Conservation (phyloP, 495 filamentous ascomycete genomes). For the Chaetomium cochliodes region DNA sequence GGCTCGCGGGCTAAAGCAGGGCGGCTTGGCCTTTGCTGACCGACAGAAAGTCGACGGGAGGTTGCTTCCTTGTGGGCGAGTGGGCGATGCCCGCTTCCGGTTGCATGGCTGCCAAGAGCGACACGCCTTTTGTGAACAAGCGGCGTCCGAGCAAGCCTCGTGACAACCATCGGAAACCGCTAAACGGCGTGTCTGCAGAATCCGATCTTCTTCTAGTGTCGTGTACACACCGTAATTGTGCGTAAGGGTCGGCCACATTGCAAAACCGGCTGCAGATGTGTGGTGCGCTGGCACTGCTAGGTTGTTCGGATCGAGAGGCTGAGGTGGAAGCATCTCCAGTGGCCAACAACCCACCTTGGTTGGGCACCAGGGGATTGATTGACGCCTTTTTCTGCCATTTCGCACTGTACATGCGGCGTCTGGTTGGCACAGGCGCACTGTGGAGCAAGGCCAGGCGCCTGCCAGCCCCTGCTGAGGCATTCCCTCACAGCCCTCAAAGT, state of each 20-base stretch:
- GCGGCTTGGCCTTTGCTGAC: neutral
- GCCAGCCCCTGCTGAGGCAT: constrained; percentile 10
- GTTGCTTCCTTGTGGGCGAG: neutral
- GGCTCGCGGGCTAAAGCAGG: neutral
- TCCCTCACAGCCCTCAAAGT: constrained; percentile 7
- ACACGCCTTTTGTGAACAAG: neutral
- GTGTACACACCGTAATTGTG: neutral
- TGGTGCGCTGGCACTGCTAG: constrained; percentile 18
- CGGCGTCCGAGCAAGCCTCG: neutral
- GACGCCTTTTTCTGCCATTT: constrained; percentile 2
- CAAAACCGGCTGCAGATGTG: neutral
- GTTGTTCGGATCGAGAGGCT: constrained; percentile 11
- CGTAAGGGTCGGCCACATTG: neutral
- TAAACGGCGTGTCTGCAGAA: constrained; percentile 12
- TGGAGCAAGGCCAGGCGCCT: constrained; percentile 18
- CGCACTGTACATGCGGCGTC: constrained; percentile 25
- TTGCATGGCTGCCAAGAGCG: constrained; percentile 2
- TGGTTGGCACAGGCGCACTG: constrained; percentile 14
- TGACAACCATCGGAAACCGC: constrained; percentile 9
- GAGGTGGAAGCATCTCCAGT: constrained; percentile 15
- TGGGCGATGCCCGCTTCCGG: neutral
- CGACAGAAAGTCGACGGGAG: neutral
- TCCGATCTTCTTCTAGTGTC: neutral
- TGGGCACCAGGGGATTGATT: constrained; percentile 19
- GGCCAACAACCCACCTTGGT: constrained; percentile 18